Evolutionary conservation across 2,329 filamentous ascomycete genomes (phyloP).

Genomic region (Colletotrichum liaoningense): DNA sequence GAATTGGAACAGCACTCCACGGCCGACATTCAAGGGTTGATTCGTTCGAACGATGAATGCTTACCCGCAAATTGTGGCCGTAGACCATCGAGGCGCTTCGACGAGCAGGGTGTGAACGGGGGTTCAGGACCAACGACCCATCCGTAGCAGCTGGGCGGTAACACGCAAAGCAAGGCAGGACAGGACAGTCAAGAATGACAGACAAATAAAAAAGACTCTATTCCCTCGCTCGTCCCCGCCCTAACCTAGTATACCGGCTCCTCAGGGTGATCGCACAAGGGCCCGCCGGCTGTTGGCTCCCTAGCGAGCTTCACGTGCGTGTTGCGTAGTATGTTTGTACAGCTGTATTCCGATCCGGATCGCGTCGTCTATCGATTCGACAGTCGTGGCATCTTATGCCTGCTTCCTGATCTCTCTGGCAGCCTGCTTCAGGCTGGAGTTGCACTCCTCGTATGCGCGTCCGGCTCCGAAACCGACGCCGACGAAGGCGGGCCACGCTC

Average conservation of each 20-base stretch:
- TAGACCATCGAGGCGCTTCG: neutral
- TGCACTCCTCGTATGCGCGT: conserved; percentile 98
- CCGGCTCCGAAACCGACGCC: conserved; percentile 96
- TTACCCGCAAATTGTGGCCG: neutral
- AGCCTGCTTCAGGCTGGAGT: conserved; percentile 78
- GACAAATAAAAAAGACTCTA: conserved; percentile 36
- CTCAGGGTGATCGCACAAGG: conserved; percentile 18
- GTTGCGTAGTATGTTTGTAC: conserved; percentile 43
- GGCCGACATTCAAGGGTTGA: neutral
- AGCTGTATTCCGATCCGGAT: conserved; percentile 40
- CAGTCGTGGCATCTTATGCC: conserved; percentile 46
- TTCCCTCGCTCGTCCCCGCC: conserved; percentile 33
- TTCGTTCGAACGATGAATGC: neutral
- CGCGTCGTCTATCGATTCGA: conserved; percentile 36
- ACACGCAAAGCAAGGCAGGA: neutral
- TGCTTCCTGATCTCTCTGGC: conserved; percentile 68
- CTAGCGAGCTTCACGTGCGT: conserved; percentile 29
- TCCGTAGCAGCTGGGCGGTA: neutral
- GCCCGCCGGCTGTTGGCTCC: conserved; percentile 26
- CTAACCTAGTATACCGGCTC: conserved; percentile 30
- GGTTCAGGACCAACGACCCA: neutral
- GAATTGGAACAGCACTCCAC: neutral
- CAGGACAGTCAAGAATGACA: neutral
- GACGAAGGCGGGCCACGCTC: conserved; percentile 96
- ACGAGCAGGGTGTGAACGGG: neutral